Evolutionary conservation across 2,329 filamentous ascomycete genomes (phyloP), one percentile per base, ranked within the genome.

Genomic region (Exophiala alcalophila): DNA sequence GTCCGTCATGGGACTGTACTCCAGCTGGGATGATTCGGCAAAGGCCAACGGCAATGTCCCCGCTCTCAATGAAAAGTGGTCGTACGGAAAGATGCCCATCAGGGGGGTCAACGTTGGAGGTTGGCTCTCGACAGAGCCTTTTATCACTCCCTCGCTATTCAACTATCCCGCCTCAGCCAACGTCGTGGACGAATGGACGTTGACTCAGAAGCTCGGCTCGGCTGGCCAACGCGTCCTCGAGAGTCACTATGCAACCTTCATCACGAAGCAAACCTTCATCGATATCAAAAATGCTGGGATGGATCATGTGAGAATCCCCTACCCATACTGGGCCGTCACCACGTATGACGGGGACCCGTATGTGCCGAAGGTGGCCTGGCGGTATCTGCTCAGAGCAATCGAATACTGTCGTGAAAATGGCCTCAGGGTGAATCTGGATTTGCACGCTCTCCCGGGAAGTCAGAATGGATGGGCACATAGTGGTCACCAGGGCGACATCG

Each of bases 381-480:
- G 92, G 9, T 98, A 98, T 60, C 80, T 98, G 2, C 77, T 98
- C 7, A 83, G 92, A 11, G 87, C 77, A 7, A 95, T 98, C 54
- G 92, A 98, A 64, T 98, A 87, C 77, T 87, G 86, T 30, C 84
- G 92, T 18, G 90, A 94, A 60, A 85, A 96, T 62, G 92, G 92
- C 0, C 71, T 98, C 4, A 84, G 92, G 2, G 81, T 98, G 27
- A 97, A 97, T 51, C 78, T 98, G 3, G 92, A 98, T 63, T 69
- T 96, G 4, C 92, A 98, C 66, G 89, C 77, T n/a, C 72, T 92
- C 0, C 91, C 91, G 0, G 92, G 92, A 0, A 91, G 85, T 48
- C 92, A 97, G 61, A 98, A 98, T 59, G 92, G 92, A 2, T 97
- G 91, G 91, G 96, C 96, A 58, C 92, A 98, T 65, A 94, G 86